These are phyloP conservation scores for Aspergillus conjunctus DNA, from an alignment of 495 filamentous ascomycete species.

Conservation along the genomic window DNA sequence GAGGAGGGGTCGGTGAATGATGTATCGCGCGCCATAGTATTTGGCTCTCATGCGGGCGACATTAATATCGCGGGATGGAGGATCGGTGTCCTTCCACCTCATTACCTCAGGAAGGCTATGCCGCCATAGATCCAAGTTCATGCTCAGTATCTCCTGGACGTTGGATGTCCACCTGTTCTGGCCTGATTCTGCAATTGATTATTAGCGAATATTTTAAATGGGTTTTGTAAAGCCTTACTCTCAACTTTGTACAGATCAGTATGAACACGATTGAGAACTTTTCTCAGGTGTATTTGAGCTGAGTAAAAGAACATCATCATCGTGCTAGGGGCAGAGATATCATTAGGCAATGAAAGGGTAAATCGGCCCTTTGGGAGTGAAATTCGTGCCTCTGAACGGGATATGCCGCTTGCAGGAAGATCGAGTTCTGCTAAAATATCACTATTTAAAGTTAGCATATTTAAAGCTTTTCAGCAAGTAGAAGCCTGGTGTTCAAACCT, in stretches of 20 bases:
- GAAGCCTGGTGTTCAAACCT: constrained; percentile 55
- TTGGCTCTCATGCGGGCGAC: constrained; percentile 86
- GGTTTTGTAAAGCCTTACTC: constrained; percentile 29
- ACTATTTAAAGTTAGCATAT: constrained; percentile 42
- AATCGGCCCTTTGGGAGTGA: constrained; percentile 55
- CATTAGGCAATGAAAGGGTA: constrained; percentile 36
- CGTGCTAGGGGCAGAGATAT: constrained; percentile 36
- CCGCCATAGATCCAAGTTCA: constrained; percentile 56
- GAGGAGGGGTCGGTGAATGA: constrained; percentile 84
- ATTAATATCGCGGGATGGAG: constrained; percentile 74
- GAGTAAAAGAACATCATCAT: constrained; percentile 77
- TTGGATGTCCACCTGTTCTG: constrained; percentile 34
- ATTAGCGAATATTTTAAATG: constrained; percentile 1
- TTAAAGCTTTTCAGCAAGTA: not conserved
- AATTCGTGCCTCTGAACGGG: constrained; percentile 70
- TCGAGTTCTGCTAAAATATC: constrained; percentile 91
- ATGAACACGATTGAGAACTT: constrained; percentile 82
- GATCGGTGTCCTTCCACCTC: constrained; percentile 68
- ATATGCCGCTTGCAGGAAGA: constrained; percentile 76
- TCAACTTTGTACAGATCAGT: constrained; percentile 73
- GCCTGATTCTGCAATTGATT: constrained; percentile 28
- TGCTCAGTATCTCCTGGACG: constrained; percentile 42
- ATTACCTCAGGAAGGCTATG: constrained; percentile 48
- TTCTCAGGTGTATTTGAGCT: constrained; percentile 83
- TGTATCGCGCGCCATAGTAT: constrained; percentile 88